A percentile compares a stretch with the other conserved stretches of the same genome.
Evolutionary conservation across 495 filamentous ascomycete genomes (phyloP).

Genomic region (Penicillium flavigenum): DNA sequence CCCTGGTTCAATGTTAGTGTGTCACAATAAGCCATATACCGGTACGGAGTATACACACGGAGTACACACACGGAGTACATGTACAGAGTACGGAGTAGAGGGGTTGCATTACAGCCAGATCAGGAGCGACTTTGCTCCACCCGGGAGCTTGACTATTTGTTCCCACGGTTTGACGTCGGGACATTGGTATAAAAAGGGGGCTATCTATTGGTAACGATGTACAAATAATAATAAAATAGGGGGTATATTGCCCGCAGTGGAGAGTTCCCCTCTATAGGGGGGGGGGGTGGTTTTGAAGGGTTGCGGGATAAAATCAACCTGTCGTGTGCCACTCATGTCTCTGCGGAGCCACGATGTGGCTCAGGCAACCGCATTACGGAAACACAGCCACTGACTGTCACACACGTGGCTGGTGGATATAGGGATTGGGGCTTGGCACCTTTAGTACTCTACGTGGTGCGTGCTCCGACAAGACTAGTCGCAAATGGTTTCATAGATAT

Average conservation of each 20-base stretch:
- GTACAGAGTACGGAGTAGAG: not conserved
- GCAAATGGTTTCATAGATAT: not conserved
- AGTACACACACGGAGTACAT: not conserved
- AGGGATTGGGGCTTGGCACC: not conserved
- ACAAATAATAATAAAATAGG: not conserved
- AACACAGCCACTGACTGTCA: conserved; percentile 29
- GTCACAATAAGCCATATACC: not conserved
- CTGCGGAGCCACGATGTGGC: conserved; percentile 29
- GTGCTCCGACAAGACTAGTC: not conserved
- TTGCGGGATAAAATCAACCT: not conserved
- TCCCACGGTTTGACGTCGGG: not conserved
- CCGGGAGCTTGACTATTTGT: conserved; percentile 6
- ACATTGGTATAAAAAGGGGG: not conserved
- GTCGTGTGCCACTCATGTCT: conserved; percentile 4
- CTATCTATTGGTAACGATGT: not conserved
- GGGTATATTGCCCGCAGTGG: conserved; percentile 4
- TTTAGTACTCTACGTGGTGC: not conserved
- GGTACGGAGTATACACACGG: not conserved
- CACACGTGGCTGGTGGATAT: conserved; percentile 27
- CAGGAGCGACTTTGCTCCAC: conserved; percentile 8
- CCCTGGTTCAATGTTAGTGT: not conserved
- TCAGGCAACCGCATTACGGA: conserved; percentile 6
- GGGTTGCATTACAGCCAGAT: conserved; percentile 1
- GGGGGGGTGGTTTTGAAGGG: not conserved
- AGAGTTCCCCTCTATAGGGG: conserved; percentile 4